Conservation (phyloP, 345 rosid genomes). For the Ceriops zippeliana region DNA sequence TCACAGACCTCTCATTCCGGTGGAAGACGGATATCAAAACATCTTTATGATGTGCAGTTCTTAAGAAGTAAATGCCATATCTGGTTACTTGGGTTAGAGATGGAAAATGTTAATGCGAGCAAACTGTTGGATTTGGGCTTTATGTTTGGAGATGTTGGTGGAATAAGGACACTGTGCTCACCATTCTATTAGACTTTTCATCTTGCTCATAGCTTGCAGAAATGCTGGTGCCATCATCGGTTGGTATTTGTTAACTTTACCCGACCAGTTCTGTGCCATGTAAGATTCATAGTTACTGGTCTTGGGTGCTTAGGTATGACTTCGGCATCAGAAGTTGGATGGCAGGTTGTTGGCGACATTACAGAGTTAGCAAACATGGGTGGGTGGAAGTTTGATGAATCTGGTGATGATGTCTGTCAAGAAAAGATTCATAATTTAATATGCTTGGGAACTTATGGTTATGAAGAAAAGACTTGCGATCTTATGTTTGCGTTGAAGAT, state of each 20-base stretch:
- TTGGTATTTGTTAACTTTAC: slow-evolving; percentile 15
- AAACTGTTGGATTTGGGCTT: slow-evolving; percentile 29
- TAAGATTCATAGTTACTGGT: slow-evolving; percentile 13
- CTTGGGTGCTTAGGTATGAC: slow-evolving; percentile 8
- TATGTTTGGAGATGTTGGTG: slow-evolving; percentile 25
- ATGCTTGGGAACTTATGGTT: too few relatives aligned
- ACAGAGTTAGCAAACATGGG: neutral
- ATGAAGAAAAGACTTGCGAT: slow-evolving; percentile 1
- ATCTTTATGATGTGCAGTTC: slow-evolving; percentile 29
- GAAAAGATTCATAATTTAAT: too few relatives aligned
- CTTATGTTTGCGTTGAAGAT: slow-evolving; percentile 9
- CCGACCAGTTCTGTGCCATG: slow-evolving; percentile 18
- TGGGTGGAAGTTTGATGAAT: slow-evolving; percentile 21
- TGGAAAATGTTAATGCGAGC: slow-evolving; percentile 38
- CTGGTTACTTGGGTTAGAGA: slow-evolving; percentile 43
- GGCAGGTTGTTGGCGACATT: slow-evolving; percentile 10
- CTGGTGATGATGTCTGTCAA: neutral
- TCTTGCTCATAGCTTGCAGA: slow-evolving; percentile 24
- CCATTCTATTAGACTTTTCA: slow-evolving; percentile 30
- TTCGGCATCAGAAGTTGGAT: slow-evolving; percentile 18
- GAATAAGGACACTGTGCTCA: slow-evolving; percentile 26
- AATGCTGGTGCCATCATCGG: slow-evolving; percentile 20
- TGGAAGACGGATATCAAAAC: slow-evolving; percentile 23
- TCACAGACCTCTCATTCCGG: slow-evolving; percentile 31
- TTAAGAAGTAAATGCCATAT: slow-evolving; percentile 37